Evolutionary conservation across 177 flowering plant species (phyloP).

Genomic region (Vitis hybrid): DNA sequence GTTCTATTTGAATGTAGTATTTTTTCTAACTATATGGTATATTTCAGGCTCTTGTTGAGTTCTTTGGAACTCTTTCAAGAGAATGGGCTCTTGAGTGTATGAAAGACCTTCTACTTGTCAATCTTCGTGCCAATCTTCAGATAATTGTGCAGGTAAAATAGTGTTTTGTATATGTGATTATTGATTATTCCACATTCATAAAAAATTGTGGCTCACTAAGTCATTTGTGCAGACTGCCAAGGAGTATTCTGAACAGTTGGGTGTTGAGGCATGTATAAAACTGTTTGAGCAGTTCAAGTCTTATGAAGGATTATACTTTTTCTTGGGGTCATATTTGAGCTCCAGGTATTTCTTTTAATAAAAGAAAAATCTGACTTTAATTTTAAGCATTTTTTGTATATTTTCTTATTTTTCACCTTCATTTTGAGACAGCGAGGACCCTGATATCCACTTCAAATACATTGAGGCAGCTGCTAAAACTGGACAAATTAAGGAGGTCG

Average conservation of each 20-base stretch:
- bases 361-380: neutral
- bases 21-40: constrained; percentile 8
- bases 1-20: constrained; percentile 4
- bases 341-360: constrained; percentile 62
- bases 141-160: constrained; percentile 89
- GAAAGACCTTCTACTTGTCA: constrained; percentile 94
- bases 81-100: constrained; percentile 99
- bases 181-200: too few relatives aligned
- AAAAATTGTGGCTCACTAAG: constrained; percentile 5
- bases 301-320: constrained; percentile 96
- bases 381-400: neutral
- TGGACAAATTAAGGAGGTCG: constrained; percentile 98
- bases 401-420: neutral
- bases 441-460: constrained; percentile 97
- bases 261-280: constrained; percentile 92
- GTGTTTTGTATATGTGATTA: too few relatives aligned
- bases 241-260: constrained; percentile 96
- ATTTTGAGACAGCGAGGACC: constrained; percentile 81
- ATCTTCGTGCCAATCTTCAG: constrained; percentile 96
- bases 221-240: constrained; percentile 69
- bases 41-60: constrained; percentile 90
- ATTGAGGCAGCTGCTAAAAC: constrained; percentile 99
- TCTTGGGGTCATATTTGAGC: constrained; percentile 96
- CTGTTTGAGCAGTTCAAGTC: constrained; percentile 99
- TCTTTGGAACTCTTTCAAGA: constrained; percentile 93